Base-by-base conservation (phyloP, 768 basidiomycete genomes). In the Rickenella mellea region DNA sequence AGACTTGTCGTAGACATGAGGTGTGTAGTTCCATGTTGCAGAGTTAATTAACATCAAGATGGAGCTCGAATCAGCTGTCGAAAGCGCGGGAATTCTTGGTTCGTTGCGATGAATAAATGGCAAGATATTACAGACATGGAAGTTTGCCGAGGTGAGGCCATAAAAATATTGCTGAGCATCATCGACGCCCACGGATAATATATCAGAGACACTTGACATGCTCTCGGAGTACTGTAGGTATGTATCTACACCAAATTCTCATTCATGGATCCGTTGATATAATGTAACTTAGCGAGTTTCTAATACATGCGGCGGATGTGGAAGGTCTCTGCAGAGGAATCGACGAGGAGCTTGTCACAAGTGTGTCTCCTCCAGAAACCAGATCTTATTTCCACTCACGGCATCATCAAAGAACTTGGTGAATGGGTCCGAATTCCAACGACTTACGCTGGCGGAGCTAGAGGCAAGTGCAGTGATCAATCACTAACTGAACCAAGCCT, bases 41-140 rank as follows among this genome's bases (percentile, higher is more conserved):
- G 27, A 19, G 10, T 39, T 11, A 24, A 9, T 44, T 9, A 8
- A 20, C 2, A 25, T 14, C 42, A n/a, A 43, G 20, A 33, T 28
- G 27, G 43, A 31, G 33, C 26, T 49, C 15, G 6, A 17, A n/a
- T 12, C 48, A 97, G 94, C 57, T 99, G 94, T 62, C 80, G 94
- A 15, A 72, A 76, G 50, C 66, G 78, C 54, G 82, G 66, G 7
- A 66, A 76, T 35, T 78, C 67, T 48, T 99, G 96, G 96, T 69
- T 90, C 26, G 85, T 99, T 10, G 92, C 94, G 9, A 97, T 93
- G 92, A 94, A 98, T 65, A 93, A 90, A 57, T 99, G 96, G 96
- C 93, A 94, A 55, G 83, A 86, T 46, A 72, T 96, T 40, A 97
- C 96, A 0, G 89, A 97, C 53, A 90, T 90, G 82, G 82, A 88